These are phyloP conservation scores for Puya raimondii DNA, from an alignment of 176 grass and related monocot species.

Conservation along the genomic window DNA sequence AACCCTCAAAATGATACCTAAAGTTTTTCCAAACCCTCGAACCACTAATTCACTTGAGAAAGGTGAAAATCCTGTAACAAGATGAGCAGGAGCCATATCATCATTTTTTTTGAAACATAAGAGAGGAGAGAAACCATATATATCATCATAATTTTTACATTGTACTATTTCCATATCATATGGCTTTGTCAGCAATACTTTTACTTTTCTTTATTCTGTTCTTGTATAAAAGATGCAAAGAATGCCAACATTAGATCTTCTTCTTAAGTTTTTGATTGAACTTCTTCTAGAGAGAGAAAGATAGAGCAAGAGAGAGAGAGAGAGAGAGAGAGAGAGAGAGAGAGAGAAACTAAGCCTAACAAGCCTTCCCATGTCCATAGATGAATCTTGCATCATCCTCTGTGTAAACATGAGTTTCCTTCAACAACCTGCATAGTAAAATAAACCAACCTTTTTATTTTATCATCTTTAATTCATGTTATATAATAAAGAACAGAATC, in stretches of 20 bases:
- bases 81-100: no score
- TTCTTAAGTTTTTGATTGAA: neutral
- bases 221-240: neutral
- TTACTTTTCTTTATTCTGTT: constrained; percentile 5
- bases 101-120: no score
- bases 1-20: no score
- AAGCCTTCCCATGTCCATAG: constrained; percentile 52
- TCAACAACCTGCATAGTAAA: constrained; percentile 39
- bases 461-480: neutral
- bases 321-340: neutral
- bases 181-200: neutral
- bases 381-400: constrained; percentile 71
- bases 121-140: no score
- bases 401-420: constrained; percentile 71
- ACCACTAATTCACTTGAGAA: no score
- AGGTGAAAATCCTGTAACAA: no score
- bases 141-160: neutral
- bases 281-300: neutral
- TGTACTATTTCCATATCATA: neutral
- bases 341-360: neutral
- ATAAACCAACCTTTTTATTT: no score
- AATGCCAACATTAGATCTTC: neutral
- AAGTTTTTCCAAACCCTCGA: no score
- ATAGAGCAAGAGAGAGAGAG: neutral
- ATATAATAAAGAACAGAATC: neutral